Conservation (phyloP, 768 basidiomycete genomes). For the Suillus subluteus region DNA sequence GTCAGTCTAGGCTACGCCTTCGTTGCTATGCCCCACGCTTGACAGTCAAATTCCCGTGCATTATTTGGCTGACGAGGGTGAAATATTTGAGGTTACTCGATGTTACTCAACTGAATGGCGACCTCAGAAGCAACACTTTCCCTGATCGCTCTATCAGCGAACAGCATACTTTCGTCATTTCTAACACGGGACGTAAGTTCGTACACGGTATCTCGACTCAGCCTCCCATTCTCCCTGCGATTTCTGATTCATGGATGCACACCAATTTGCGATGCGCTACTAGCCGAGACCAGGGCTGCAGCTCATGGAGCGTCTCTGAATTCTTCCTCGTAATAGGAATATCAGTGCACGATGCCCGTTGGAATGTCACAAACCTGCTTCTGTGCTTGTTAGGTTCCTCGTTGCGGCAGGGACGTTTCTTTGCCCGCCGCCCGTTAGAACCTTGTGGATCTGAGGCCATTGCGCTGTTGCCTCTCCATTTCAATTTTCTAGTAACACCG, state of each 20-base stretch:
- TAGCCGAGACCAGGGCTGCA: not conserved
- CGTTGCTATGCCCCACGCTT: not conserved
- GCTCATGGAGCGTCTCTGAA: not conserved
- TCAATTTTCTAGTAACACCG: not conserved
- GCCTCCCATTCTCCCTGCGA: not conserved
- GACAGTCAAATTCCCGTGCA: not conserved
- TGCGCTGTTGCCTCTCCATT: not conserved
- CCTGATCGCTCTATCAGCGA: not conserved
- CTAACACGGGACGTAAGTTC: not conserved
- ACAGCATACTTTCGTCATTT: not conserved
- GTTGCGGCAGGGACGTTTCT: not conserved
- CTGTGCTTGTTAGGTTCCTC: not conserved
- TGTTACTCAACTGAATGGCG: not conserved
- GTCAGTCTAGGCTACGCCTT: not conserved
- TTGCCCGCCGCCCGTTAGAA: not conserved
- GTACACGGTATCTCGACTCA: not conserved
- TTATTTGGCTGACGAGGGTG: not conserved
- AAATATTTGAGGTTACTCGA: not conserved
- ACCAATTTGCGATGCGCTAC: not conserved
- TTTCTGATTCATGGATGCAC: not conserved
- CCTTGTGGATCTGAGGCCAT: not conserved
- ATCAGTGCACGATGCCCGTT: no score
- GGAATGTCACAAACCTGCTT: no score
- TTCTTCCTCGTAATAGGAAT: no score
- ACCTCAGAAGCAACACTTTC: not conserved